Evolutionary conservation across 805 yeast species (phyloP), one percentile per base, ranked within the genome.

Genomic region (Pichia scutulata): DNA sequence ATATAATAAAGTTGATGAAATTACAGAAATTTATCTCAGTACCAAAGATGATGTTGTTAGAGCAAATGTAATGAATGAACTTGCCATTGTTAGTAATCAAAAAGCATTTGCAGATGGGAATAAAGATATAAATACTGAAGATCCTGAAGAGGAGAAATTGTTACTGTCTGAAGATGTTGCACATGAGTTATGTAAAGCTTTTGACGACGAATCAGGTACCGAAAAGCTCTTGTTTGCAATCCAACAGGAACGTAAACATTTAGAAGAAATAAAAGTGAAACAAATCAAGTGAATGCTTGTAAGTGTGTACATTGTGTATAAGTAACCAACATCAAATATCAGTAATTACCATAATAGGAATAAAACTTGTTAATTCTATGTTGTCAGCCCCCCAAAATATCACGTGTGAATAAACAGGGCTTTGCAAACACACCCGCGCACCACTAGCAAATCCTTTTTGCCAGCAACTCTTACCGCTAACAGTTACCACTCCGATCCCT

Each of bases 201-300:
- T 82, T 41, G 75, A 74, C 6, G 69, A 80, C 43, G 70, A 66
- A 24, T 76, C 72, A 36, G 61, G 74, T 37, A 70, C 68, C 36
- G 65, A 70, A 1, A 73, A 73, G n/a, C 64, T 84, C 43, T 49
- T 60, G 6, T 74, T 74, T 51, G 85, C 87, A 1, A 59, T 80
- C 52, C 61, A 61, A 28, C 89, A 84, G 60, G 89, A 82, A 61
- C 63, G 66, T 10, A 54, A 52, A 22, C 48, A 39, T 25, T 21
- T 46, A 14, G 14, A 44, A 18, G 26, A 43, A 24, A 33, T 30
- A 18, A 24, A 25, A 30, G 28, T 12, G 41, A 19, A 28, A 22
- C 12, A 28, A 28, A 28, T 3, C 14, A 7, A 28, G 4, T 28
- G 14, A 10, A 13, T 7, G 7, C n/a, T 13, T 13, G n/a, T 28